Evolutionary conservation across 805 yeast species (phyloP).

Genomic region (Metschnikowia santaceciliae): DNA sequence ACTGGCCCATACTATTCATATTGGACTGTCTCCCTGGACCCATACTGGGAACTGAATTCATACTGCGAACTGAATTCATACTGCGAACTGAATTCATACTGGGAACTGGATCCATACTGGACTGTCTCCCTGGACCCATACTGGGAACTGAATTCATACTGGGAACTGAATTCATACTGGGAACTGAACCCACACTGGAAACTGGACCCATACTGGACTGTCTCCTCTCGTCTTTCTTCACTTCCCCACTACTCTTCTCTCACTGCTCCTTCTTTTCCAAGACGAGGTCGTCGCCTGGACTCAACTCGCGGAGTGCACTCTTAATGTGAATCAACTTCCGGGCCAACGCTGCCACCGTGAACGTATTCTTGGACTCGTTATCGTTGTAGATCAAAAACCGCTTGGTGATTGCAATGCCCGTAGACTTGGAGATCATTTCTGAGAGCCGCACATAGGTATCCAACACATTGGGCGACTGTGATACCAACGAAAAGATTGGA

Average conservation of each 20-base stretch:
- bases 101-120: too few species aligned
- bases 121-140: too few species aligned
- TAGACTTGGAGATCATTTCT: slow-evolving; percentile 28
- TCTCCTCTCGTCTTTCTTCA: neutral
- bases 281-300: slow-evolving; percentile 19
- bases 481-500: slow-evolving; percentile 25
- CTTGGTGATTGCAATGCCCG: slow-evolving; percentile 35
- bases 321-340: slow-evolving; percentile 33
- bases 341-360: slow-evolving; percentile 28
- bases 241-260: neutral
- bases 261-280: slow-evolving; percentile 14
- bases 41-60: neutral
- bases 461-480: slow-evolving; percentile 27
- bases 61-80: too few species aligned
- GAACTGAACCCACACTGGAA: neutral
- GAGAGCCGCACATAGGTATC: slow-evolving; percentile 26
- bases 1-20: too few species aligned
- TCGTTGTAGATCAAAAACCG: slow-evolving; percentile 32
- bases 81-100: too few species aligned
- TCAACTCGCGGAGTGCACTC: slow-evolving; percentile 33
- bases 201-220: neutral
- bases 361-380: slow-evolving; percentile 18
- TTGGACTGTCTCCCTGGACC: neutral
- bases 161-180: too few species aligned
- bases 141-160: too few species aligned